Base-by-base conservation (phyloP, 495 filamentous ascomycete species). In the Penicillium paradoxum region DNA sequence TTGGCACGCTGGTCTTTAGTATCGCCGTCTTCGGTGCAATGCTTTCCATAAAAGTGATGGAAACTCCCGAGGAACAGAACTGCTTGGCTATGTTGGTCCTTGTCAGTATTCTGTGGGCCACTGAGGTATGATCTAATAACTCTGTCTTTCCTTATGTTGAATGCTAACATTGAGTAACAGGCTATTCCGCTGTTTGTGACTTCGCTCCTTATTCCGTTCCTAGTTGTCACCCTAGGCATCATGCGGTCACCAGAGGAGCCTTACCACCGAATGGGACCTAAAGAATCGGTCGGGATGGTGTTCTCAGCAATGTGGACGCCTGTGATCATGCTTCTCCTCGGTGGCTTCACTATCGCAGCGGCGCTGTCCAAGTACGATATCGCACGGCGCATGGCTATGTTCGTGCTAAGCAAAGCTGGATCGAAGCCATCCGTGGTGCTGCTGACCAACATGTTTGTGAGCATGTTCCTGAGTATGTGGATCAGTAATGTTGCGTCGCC, bases 271-370 rank as follows among this genome's bases (percentile, higher is more conserved):
- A 74, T 97, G 14, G 77, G 77, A 19, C 79, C 89, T 1, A 88
- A 88, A 58, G 78, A 80, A 22, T 90, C 93, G 5, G 86, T 90
- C 0, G 78, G 77, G 45, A 90, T 86, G 62, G 84, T 96, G 32
- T 97, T 97, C 59, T 74, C 89, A 25, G 84, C 93, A 17, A 99
- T 99, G 93, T 99, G 93, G 93, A 97, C 91, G 9, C 91, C 95
- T 0, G 93, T 97, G 29, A 99, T 99, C 56, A 97, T 97, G 95
- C 81, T 99, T 11, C 80, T 99, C 18, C 84, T 99, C 17, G 93
- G 93, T 57, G 93, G 93, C 8, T 99, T 99, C 61, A 91, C 95
- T 11, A 85, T 99, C 56, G 93, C 93, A 9, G 93, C 93, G 0
- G 93, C 95, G 0, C 71, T 99, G 51, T 96, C 90, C 37, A 99